Conservation (phyloP, 371 early-diverging fungal species). For the Mortierella sp. region DNA sequence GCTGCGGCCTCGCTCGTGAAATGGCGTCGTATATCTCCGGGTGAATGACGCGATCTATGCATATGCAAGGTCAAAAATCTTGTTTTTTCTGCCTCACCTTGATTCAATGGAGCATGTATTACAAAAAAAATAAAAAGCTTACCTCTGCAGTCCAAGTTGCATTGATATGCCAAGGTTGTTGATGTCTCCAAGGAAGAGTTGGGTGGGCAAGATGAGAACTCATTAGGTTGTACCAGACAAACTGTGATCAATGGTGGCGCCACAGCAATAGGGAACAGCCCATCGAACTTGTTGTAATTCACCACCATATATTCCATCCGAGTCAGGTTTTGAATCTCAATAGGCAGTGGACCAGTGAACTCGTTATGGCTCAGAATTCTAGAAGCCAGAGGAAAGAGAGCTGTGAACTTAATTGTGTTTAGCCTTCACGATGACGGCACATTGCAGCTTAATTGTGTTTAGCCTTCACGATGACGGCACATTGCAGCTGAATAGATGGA, state of each 20-base stretch:
- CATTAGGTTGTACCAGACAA: conserved; percentile 66
- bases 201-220: conserved; percentile 66
- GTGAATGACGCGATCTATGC: conserved; percentile 45
- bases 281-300: conserved; percentile 65
- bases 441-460: neutral
- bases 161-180: conserved; percentile 66
- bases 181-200: conserved; percentile 57
- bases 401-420: neutral
- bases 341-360: conserved; percentile 60
- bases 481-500: neutral
- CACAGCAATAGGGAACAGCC: conserved; percentile 61
- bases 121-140: neutral
- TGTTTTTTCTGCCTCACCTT: no score
- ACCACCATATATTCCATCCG: conserved; percentile 60
- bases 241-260: conserved; percentile 62
- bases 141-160: conserved; percentile 62
- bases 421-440: neutral
- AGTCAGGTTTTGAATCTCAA: conserved; percentile 58
- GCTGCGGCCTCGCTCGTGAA: conserved; percentile 3
- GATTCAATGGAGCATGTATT: neutral
- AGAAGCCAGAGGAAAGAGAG: neutral
- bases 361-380: conserved; percentile 65
- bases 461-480: neutral
- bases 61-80: neutral
- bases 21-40: conserved; percentile 25